Evolutionary conservation across 371 early-diverging fungal genomes (phyloP).

Genomic region (Fennellomyces sp.): DNA sequence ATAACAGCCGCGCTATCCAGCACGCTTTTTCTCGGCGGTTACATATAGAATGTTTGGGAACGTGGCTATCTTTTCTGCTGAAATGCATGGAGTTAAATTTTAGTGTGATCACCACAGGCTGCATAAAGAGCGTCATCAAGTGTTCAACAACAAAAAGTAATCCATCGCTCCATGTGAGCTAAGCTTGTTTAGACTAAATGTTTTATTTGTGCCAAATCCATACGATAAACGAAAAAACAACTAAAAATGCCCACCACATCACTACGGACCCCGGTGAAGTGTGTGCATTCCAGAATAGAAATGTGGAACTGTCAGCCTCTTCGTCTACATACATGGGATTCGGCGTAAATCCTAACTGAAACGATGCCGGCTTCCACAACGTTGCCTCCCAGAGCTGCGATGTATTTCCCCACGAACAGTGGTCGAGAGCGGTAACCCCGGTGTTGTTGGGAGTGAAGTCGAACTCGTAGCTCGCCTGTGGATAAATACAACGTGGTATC

Average conservation of each 20-base stretch:
- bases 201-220: conserved; percentile 13
- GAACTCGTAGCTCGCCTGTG: conserved; percentile 27
- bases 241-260: conserved; percentile 10
- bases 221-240: conserved; percentile 11
- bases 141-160: no score
- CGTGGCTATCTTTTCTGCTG: no score
- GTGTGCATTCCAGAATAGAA: conserved; percentile 10
- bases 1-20: no score
- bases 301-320: background rate
- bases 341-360: conserved; percentile 17
- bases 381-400: conserved; percentile 32
- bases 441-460: conserved; percentile 36
- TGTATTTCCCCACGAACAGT: conserved; percentile 23
- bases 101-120: no score
- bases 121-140: no score
- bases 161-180: no score
- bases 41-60: no score
- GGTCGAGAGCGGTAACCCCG: conserved; percentile 29
- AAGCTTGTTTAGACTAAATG: no score
- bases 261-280: conserved; percentile 3
- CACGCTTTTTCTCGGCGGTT: no score
- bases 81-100: no score
- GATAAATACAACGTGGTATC: conserved; percentile 31
- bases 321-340: conserved; percentile 14
- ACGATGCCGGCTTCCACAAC: conserved; percentile 24